Evolutionary conservation across 2,329 filamentous ascomycete genomes (phyloP).

Genomic region (Podosphaera xanthii): DNA sequence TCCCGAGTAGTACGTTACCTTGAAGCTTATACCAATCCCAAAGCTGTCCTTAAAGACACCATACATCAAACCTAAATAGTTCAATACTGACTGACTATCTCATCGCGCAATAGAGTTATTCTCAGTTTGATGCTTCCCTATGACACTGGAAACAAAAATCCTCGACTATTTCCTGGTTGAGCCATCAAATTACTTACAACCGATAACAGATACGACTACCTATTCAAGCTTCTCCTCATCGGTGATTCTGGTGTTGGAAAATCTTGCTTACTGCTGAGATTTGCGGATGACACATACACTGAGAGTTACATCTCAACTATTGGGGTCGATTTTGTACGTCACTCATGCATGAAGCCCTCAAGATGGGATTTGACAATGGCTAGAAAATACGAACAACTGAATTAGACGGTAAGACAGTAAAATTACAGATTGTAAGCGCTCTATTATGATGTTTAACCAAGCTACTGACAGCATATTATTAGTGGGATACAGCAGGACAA

Average conservation of each 20-base stretch:
- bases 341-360: background rate
- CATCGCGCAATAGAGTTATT: background rate
- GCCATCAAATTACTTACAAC: conserved; percentile 9
- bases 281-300: conserved; percentile 97
- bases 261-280: conserved; percentile 93
- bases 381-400: conserved; percentile 99
- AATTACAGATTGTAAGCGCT: conserved; percentile 80
- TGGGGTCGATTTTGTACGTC: conserved; percentile 86
- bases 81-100: conserved; percentile 1
- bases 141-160: background rate
- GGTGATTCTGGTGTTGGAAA: conserved; percentile 99
- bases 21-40: conserved; percentile 6
- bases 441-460: background rate
- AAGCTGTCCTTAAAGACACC: background rate
- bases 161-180: background rate
- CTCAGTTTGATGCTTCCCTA: background rate
- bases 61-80: background rate
- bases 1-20: conserved; percentile 59
- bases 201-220: conserved; percentile 81
- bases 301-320: conserved; percentile 99
- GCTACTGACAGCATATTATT: conserved; percentile 14
- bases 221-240: conserved; percentile 99
- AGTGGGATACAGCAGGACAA: conserved; percentile 99
- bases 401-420: conserved; percentile 97
- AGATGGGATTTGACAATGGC: conserved; percentile 14